These are phyloP conservation scores for Iberis amara DNA, from an alignment of 441 rosid genomes.

Conservation along the genomic window DNA sequence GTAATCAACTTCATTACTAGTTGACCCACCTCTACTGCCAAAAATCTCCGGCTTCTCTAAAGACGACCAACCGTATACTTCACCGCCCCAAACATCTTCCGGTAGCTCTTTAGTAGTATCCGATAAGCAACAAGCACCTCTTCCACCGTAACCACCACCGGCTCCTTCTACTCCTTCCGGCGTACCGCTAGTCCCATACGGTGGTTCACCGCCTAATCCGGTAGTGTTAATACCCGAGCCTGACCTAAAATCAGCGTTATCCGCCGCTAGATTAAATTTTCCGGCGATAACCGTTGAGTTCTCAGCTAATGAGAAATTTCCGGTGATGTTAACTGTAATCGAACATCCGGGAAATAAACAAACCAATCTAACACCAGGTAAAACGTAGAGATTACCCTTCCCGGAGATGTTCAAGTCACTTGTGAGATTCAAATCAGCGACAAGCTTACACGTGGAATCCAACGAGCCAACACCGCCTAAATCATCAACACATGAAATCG, in stretches of 20 bases:
- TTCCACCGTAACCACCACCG: slow-evolving; percentile 93
- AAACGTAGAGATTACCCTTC: slow-evolving; percentile 59
- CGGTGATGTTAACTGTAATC: slow-evolving; percentile 54
- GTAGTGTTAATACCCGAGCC: slow-evolving; percentile 59
- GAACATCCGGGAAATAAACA: slow-evolving; percentile 60
- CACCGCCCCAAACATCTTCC: slow-evolving; percentile 94
- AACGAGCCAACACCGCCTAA: slow-evolving; percentile 78
- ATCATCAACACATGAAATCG: slow-evolving; percentile 73
- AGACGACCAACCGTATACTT: slow-evolving; percentile 76
- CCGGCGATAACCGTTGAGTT: slow-evolving; percentile 61
- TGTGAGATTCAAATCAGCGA: slow-evolving; percentile 71
- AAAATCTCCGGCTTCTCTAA: slow-evolving; percentile 60
- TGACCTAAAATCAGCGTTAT: slow-evolving; percentile 48
- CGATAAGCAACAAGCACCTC: slow-evolving; percentile 76
- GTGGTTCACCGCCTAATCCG: slow-evolving; percentile 68
- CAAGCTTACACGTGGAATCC: slow-evolving; percentile 79
- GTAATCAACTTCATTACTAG: slow-evolving; percentile 72
- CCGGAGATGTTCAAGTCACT: slow-evolving; percentile 63
- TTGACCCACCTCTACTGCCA: slow-evolving; percentile 78
- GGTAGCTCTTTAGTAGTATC: slow-evolving; percentile 52
- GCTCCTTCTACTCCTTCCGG: slow-evolving; percentile 84
- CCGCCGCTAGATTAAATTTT: slow-evolving; percentile 53
- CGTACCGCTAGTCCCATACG: slow-evolving; percentile 71
- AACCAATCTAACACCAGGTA: slow-evolving; percentile 55
- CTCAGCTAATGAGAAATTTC: slow-evolving; percentile 57